Conservation (phyloP, 2,329 filamentous ascomycete species). For the Calonectria pteridis region DNA sequence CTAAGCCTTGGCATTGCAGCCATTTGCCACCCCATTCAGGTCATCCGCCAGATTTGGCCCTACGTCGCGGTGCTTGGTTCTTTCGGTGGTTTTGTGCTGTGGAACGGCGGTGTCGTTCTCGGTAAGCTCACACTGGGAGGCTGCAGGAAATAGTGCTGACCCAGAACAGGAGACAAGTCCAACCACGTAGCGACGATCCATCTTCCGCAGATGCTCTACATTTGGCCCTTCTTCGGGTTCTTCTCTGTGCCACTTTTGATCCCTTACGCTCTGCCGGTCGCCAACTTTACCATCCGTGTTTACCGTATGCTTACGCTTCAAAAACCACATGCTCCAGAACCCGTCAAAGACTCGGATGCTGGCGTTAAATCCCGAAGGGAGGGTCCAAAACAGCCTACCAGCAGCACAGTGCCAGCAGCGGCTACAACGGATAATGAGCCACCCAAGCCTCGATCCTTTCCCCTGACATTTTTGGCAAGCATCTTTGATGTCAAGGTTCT, state of each 20-base stretch:
- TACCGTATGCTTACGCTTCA: neutral
- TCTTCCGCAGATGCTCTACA: slow-evolving; percentile 92
- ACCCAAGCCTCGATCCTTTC: slow-evolving; percentile 17
- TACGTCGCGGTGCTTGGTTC: slow-evolving; percentile 72
- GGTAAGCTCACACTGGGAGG: slow-evolving; percentile 63
- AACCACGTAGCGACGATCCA: slow-evolving; percentile 94
- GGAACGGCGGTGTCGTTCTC: slow-evolving; percentile 93
- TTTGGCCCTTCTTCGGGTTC: slow-evolving; percentile 91
- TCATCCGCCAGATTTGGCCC: slow-evolving; percentile 66
- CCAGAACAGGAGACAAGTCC: slow-evolving; percentile 81
- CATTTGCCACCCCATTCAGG: slow-evolving; percentile 58
- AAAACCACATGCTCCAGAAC: neutral
- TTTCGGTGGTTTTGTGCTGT: slow-evolving; percentile 82
- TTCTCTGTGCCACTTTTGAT: slow-evolving; percentile 87
- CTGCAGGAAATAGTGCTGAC: slow-evolving; percentile 39
- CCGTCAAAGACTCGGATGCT: neutral
- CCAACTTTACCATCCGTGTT: slow-evolving; percentile 31
- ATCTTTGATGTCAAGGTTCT: slow-evolving; percentile 52
- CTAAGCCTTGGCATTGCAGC: slow-evolving; percentile 74
- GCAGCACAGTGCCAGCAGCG: neutral
- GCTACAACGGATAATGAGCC: neutral
- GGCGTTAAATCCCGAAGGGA: slow-evolving; percentile 14
- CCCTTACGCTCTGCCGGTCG: slow-evolving; percentile 58
- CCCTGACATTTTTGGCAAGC: slow-evolving; percentile 18
- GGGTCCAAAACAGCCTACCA: neutral